phyloP scores from a whole-genome alignment of 1,284 basidiomycete genomes.

The Thecaphora thlaspeos region DNA sequence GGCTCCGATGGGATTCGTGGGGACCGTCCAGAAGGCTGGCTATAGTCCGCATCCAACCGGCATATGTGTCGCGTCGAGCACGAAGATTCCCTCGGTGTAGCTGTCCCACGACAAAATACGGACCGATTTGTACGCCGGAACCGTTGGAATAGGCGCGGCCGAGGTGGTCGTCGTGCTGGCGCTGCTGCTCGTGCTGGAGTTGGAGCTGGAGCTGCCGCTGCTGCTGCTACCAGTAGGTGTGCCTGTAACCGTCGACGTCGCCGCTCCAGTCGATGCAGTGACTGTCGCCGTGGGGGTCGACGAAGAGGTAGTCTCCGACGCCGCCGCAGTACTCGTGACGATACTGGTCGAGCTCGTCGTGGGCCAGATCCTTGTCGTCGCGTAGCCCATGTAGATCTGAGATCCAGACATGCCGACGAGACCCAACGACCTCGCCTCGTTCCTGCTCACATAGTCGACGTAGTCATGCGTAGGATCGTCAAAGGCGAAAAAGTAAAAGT shows the following conservation, averaged over 20 bases:
- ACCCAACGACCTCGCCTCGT: constrained; percentile 18
- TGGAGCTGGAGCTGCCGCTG: background rate
- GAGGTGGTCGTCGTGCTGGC: constrained; percentile 2
- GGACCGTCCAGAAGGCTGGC: constrained; percentile 51
- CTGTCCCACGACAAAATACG: constrained; percentile 33
- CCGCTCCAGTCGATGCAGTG: background rate
- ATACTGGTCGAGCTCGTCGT: constrained; percentile 6
- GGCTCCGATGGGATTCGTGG: constrained; percentile 20
- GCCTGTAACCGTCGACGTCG: background rate
- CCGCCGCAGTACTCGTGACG: constrained; percentile 6
- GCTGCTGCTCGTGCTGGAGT: constrained; percentile 2
- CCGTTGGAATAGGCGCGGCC: constrained; percentile 1
- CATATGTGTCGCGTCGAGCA: constrained; percentile 33
- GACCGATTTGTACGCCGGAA: constrained; percentile 31
- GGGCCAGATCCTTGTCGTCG: constrained; percentile 29
- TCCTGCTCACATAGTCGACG: constrained; percentile 25
- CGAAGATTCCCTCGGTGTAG: constrained; percentile 40
- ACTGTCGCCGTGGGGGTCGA: constrained; percentile 4
- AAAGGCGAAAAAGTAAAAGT: constrained; percentile 44
- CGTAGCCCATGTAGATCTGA: constrained; percentile 36
- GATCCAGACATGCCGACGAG: constrained; percentile 27
- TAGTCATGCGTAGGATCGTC: constrained; percentile 40
- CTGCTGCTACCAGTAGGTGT: constrained; percentile 3
- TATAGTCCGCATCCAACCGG: constrained; percentile 44
- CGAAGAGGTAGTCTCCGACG: constrained; percentile 2